Evolutionary conservation across 257 asterid genomes (phyloP), one percentile per base, ranked within the genome.

Genomic region (Plantago elongata): DNA sequence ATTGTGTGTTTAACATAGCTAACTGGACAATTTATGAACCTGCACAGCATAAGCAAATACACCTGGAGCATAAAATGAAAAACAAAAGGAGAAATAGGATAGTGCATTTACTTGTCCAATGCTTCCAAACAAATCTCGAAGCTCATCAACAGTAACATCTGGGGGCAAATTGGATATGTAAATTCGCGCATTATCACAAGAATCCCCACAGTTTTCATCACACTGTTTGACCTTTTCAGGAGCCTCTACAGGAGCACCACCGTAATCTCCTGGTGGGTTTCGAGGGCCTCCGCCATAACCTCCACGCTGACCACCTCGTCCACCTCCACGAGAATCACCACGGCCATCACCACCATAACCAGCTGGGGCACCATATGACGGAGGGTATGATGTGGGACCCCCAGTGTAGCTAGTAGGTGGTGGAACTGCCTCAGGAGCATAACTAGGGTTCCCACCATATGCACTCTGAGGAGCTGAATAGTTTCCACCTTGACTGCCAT

Each of bases 81-180:
- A 58, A 71, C 61, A 70, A 64, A 16, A 75, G 67, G 62, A 66
- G 73, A 76, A 63, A 34, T 7, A 34, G 8, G 40, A 34, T 34
- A 34, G 64, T 62, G 84, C 73, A 79, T 68, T 92, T 87, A 94
- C 99, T 76, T 89, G 99, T 72, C 99, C 99, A 18, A 94, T 94
- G 82, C 96, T 90, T 74, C 99, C 99, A 82, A 94, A 94, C 62
- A 94, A 89, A 67, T 90, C 97, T 69, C 78, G 76, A 69, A 94
- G 96, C 80, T 94, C 99, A 5, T 94, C 99, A 60, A 40, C 29
- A 12, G 97, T 83, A 78, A 94, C 95, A 79, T 94, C 95, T 22
- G 97, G 95, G 59, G 99, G 99, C 81, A 94, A 79, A 76, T 94
- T 94, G 58, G 99, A 89, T 71, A 94, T 94, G 79, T 94, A 94